Base-by-base conservation (phyloP, 768 basidiomycete genomes). In the Suillus placidus region DNA sequence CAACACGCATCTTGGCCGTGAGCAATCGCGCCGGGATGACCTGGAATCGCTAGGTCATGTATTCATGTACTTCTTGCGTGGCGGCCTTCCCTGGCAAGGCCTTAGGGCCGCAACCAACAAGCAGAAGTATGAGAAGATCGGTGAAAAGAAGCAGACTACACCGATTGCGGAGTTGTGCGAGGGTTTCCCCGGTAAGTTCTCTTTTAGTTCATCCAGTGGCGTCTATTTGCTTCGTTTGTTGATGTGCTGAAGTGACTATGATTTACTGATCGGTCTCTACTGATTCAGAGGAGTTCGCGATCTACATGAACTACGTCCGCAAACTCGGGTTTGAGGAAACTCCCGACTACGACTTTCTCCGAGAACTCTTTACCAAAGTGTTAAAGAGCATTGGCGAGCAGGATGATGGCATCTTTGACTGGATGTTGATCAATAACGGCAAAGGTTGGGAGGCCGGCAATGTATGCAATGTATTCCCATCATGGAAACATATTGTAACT, bases 91-190 rank as follows among this genome's bases (percentile, higher is more conserved):
- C 34, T 99, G 97, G 97, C 97, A 99, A 77, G 97, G 97, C 55
- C 83, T 99, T 68, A 89, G 96, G 73, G 97, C 97, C 26, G 95
- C 95, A 10, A 99, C 97, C 2, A 99, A 99, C 84, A 99, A 99
- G 81, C 97, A 99, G 78, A 99, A 99, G 81, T 99, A 99, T 76
- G 97, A 99, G 80, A 99, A 99, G 83, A 99, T 99, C 70, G 97
- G 97, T 57, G 97, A 97, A 82, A 99, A 98, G 86, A 99, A 95
- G 81, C 97, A 99, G 79, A 91, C 87, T 9, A 97, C 97, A 18
- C 84, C 87, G 8, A 98, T 99, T 71, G 82, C 87, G 32, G 97
- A 99, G 76, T 81, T 99, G 40, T 97, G 95, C 71, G 97, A 99
- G 74, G 95, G 96, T 38, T 98, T 97, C 81, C 97, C 97, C 68